Percentiles rank a stretch among this genome's conserved stretches.
phyloP scores from a whole-genome alignment of 179 eudicot species.

The Spinacia oleracea region DNA sequence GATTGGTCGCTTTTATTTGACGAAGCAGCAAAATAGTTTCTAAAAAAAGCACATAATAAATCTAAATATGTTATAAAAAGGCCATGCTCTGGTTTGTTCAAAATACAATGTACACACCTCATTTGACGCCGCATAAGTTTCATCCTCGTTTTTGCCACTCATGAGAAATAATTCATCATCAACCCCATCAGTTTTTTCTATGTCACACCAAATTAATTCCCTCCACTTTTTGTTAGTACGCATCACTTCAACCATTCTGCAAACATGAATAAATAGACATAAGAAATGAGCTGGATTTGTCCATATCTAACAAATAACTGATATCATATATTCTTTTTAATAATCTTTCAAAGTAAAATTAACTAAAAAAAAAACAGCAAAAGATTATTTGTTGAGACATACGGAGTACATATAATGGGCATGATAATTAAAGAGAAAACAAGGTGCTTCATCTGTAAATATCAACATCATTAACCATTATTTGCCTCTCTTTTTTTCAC shows the following conservation, averaged over 20 bases:
- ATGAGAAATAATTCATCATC: slow-evolving; percentile 18
- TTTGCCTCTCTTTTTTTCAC: too few relatives aligned
- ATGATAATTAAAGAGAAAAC: background rate
- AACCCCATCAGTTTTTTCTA: slow-evolving; percentile 10
- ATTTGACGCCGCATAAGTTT: slow-evolving; percentile 17
- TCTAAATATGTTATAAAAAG: background rate
- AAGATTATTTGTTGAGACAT: background rate
- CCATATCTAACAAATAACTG: background rate
- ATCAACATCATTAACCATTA: background rate
- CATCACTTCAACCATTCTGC: slow-evolving; percentile 40
- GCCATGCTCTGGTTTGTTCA: background rate
- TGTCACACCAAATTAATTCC: slow-evolving; percentile 20
- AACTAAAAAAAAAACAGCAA: background rate
- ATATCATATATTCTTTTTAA: background rate
- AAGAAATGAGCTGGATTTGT: background rate
- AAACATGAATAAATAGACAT: background rate
- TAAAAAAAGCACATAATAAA: too few relatives aligned
- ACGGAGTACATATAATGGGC: background rate
- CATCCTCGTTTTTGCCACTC: slow-evolving; percentile 20
- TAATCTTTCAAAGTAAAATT: background rate
- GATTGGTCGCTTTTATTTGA: background rate
- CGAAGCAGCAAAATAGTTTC: background rate
- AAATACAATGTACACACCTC: slow-evolving; percentile 22
- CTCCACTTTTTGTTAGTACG: slow-evolving; percentile 28
- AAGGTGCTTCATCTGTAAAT: background rate